phyloP scores from a whole-genome alignment of 768 basidiomycete species.

The Amanita muscaria region DNA sequence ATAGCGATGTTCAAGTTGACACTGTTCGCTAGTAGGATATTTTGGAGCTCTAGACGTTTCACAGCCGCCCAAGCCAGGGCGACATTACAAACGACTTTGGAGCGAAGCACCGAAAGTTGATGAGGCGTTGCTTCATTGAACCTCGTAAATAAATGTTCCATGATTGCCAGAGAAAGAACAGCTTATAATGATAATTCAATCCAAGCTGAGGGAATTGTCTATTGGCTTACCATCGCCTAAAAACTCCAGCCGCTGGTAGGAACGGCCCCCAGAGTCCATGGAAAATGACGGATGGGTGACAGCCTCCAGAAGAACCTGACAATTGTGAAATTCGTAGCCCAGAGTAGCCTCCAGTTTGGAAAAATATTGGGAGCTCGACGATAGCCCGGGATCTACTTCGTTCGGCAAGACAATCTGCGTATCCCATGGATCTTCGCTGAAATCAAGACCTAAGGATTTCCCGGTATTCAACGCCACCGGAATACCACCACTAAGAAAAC shows the following conservation, averaged over 20 bases:
- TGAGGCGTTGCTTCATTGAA: conserved; percentile 69
- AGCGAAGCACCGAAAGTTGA: conserved; percentile 62
- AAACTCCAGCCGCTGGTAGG: conserved; percentile 84
- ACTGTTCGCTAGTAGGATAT: conserved; percentile 60
- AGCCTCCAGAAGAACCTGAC: conserved; percentile 64
- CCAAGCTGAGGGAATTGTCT: background rate
- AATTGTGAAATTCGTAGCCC: conserved; percentile 61
- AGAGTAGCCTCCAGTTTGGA: conserved; percentile 48
- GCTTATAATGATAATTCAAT: conserved; percentile 32
- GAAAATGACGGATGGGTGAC: conserved; percentile 81
- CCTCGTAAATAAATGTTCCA: conserved; percentile 60
- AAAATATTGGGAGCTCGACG: conserved; percentile 40
- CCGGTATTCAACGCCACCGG: conserved; percentile 59
- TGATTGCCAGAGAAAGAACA: conserved; percentile 62
- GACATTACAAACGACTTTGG: conserved; percentile 64
- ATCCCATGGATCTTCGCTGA: conserved; percentile 71
- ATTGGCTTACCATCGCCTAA: conserved; percentile 71
- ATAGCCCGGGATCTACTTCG: conserved; percentile 17
- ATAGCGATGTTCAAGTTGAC: conserved; percentile 61
- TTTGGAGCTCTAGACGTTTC: conserved; percentile 56
- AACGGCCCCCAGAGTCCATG: conserved; percentile 36
- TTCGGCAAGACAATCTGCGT: conserved; percentile 35
- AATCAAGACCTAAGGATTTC: conserved; percentile 53
- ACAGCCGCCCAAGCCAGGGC: conserved; percentile 67
- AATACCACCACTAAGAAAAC: conserved; percentile 66